Base-by-base conservation (phyloP, 2,329 filamentous ascomycete species). In the Domatiomyces catenatus region DNA sequence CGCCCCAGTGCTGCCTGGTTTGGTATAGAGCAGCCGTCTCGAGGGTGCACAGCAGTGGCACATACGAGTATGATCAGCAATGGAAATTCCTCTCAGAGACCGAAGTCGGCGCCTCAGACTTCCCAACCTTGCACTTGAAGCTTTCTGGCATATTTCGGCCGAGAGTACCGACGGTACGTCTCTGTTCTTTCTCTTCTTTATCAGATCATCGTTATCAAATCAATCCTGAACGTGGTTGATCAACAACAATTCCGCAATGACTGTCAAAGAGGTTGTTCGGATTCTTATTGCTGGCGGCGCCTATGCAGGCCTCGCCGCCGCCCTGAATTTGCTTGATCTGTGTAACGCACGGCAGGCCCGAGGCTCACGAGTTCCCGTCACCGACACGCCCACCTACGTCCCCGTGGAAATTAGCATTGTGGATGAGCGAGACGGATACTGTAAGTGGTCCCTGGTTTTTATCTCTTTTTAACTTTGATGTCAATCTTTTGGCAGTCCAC, bases 401-500 rank as follows among this genome's bases (percentile, higher is more conserved):
- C 72, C 77, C 1, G 66, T 86, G 10, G 75, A 86, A 42, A 80
- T 89, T 47, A 87, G 82, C 19, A 74, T 89, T 20, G 79, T 86
- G 20, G 84, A 89, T 60, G 83, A 88, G 64, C 72, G 83, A n/a
- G 84, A 89, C 69, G 85, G 85, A 17, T 88, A 80, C 64, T 88
- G 84, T 88, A 71, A 59, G 81, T 67, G 12, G 28, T 36, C 8
- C 28, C 7, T 10, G 2, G 7, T 36, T 36, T 8, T 8, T 24
- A 6, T 24, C 22, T 24, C 48, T 68, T 32, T 32, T 28, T 46
- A 20, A 47, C 3, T 18, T 44, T 19, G 48, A 51, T 48, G 24
- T 6, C 22, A 4, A 39, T 18, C 18, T 55, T 48, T 50, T 50
- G 28, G 44, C 52, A 87, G 84, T 80, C 65, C 85, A 90, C 64